Conservation (phyloP, 2,329 filamentous ascomycete genomes). For the Fulvia fulva region DNA sequence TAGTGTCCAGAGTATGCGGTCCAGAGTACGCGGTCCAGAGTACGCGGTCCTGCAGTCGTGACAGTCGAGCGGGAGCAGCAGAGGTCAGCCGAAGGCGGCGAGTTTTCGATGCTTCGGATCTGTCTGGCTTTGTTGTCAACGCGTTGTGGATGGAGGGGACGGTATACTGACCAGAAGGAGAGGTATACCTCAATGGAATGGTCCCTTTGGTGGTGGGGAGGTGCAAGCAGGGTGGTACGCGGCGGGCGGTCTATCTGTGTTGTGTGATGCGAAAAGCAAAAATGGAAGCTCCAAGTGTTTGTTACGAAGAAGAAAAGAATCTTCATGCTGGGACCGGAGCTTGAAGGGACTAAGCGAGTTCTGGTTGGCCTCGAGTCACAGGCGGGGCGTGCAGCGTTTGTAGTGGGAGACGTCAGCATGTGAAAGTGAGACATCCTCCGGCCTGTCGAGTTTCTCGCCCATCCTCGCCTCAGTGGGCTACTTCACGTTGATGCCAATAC, state of each 20-base stretch:
- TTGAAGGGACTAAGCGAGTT: background rate
- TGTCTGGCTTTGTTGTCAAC: background rate
- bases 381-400: background rate
- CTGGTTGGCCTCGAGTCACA: background rate
- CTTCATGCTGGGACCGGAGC: background rate
- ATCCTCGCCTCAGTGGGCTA: background rate
- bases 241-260: background rate
- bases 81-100: background rate
- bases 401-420: background rate
- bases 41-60: background rate
- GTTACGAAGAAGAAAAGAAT: background rate
- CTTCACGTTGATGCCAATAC: background rate
- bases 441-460: background rate
- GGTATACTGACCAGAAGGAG: background rate
- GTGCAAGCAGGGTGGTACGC: background rate
- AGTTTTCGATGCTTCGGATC: background rate
- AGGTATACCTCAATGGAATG: too few species aligned
- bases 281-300: background rate
- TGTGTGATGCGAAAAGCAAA: background rate
- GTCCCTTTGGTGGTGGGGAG: background rate
- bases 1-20: background rate
- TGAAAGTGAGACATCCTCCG: background rate
- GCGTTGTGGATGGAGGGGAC: background rate
- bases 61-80: background rate
- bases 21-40: too few species aligned